Evolutionary conservation across 768 basidiomycete species (phyloP).

Genomic region (Sistotremastrum suecicum): DNA sequence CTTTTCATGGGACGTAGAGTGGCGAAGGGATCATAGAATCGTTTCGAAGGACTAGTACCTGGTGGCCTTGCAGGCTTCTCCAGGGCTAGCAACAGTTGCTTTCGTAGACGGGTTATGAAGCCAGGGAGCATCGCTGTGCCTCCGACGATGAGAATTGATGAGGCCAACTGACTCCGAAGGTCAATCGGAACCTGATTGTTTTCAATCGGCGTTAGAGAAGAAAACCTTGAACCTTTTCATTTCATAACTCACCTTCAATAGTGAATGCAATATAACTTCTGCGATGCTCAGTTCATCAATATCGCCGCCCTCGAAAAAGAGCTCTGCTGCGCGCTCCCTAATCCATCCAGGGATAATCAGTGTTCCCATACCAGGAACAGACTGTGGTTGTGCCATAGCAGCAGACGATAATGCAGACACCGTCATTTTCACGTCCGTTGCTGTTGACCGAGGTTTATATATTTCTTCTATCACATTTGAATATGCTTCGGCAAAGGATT

Average conservation of each 20-base stretch:
- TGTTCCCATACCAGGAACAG: constrained; percentile 62
- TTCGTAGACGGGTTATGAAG: constrained; percentile 79
- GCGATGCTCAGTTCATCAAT: constrained; percentile 78
- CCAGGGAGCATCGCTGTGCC: constrained; percentile 89
- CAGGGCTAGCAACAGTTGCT: constrained; percentile 56
- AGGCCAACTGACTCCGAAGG: constrained; percentile 69
- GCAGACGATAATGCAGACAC: constrained; percentile 42
- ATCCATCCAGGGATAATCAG: constrained; percentile 91
- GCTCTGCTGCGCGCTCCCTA: constrained; percentile 79
- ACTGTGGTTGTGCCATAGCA: constrained; percentile 32
- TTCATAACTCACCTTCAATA: constrained; percentile 52
- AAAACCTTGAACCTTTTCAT: background rate
- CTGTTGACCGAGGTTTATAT: constrained; percentile 66
- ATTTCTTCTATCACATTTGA: constrained; percentile 54
- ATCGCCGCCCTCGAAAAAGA: constrained; percentile 81
- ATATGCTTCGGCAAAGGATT: constrained; percentile 31
- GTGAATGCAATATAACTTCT: constrained; percentile 62
- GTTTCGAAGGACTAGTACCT: constrained; percentile 21
- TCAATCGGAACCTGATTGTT: constrained; percentile 67
- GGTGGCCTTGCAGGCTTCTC: constrained; percentile 17
- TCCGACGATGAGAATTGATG: constrained; percentile 75
- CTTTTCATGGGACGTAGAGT: constrained; percentile 54
- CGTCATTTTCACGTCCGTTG: constrained; percentile 56
- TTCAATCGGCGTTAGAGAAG: constrained; percentile 5
- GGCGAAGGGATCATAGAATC: constrained; percentile 61